Conservation (phyloP, 176 grass and related monocot genomes). For the Cenchrus fungigraminus region DNA sequence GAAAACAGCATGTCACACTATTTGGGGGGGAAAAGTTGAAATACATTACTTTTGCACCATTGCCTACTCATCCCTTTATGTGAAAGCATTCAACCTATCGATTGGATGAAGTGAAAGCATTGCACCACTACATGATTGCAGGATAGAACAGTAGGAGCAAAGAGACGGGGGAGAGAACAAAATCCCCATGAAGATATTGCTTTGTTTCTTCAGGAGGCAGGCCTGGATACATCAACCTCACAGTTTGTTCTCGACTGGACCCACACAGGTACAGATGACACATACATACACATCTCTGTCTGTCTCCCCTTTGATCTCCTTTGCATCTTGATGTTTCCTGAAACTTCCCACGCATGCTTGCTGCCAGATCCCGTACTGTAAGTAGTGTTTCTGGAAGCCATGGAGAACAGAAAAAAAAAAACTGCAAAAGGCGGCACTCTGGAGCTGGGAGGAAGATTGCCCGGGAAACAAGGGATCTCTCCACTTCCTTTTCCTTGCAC, state of each 20-base stretch:
- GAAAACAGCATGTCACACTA: not conserved
- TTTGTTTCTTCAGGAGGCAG: conserved; percentile 52
- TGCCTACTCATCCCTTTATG: conserved; percentile 3
- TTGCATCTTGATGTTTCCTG: conserved; percentile 60
- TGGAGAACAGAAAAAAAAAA: not conserved
- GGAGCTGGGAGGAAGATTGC: conserved; percentile 59
- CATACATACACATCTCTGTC: conserved; percentile 43
- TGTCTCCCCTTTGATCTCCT: conserved; percentile 23
- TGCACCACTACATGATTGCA: conserved; percentile 31
- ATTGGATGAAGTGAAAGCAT: conserved; percentile 36
- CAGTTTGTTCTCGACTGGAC: conserved; percentile 40
- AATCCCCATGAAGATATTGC: conserved; percentile 46
- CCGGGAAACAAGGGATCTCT: conserved; percentile 57
- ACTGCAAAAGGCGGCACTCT: conserved; percentile 6
- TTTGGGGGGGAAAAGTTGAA: not conserved
- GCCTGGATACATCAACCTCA: conserved; percentile 57
- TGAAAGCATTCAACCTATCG: conserved; percentile 30
- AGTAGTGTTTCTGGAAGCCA: conserved; percentile 58
- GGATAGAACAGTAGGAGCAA: conserved; percentile 35
- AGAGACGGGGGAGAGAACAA: conserved; percentile 33
- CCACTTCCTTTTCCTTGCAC: conserved; percentile 44
- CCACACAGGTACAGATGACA: conserved; percentile 47
- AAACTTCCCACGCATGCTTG: conserved; percentile 53
- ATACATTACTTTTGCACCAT: conserved; percentile 26
- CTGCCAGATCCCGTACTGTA: conserved; percentile 47